Percentiles rank a stretch among this genome's conserved stretches.
These are phyloP conservation scores for Lichtheimia corymbifera DNA, from an alignment of 371 early-diverging fungal genomes.

Conservation along the genomic window DNA sequence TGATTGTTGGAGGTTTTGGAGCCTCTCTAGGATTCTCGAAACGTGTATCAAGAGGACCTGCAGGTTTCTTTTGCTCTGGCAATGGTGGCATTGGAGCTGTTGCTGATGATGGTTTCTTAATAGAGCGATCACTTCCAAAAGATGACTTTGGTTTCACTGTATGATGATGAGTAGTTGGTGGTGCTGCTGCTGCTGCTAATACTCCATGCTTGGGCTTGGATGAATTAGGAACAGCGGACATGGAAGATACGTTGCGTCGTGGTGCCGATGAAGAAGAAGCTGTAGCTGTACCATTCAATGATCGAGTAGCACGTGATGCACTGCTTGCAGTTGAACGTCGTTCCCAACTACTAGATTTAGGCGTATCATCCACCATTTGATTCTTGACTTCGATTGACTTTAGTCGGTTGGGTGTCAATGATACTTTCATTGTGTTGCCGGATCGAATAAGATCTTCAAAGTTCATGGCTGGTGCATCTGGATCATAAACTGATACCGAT, in stretches of 20 bases:
- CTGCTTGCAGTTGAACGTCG: constrained; percentile 26
- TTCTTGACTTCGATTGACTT: constrained; percentile 54
- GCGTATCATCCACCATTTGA: constrained; percentile 16
- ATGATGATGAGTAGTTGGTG: background rate
- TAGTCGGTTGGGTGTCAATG: constrained; percentile 56
- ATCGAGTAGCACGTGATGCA: background rate
- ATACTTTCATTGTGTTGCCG: constrained; percentile 57
- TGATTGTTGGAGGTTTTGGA: constrained; percentile 21
- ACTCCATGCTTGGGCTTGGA: constrained; percentile 3
- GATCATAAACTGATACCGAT: constrained; percentile 36
- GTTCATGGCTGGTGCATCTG: constrained; percentile 34
- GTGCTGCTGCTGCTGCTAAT: constrained; percentile 14
- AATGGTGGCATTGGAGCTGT: constrained; percentile 1
- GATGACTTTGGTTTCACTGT: constrained; percentile 5
- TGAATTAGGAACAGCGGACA: background rate
- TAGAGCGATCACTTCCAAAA: constrained; percentile 3
- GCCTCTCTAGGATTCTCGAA: constrained; percentile 40
- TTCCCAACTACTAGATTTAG: constrained; percentile 27
- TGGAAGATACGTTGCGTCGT: background rate
- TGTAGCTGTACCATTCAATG: background rate
- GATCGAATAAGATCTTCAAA: constrained; percentile 55
- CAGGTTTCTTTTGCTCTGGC: constrained; percentile 9
- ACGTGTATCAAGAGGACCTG: constrained; percentile 3
- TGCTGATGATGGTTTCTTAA: background rate
- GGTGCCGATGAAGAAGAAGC: constrained; percentile 4